Evolutionary conservation across 495 filamentous ascomycete genomes (phyloP), one percentile per base, ranked within the genome.

Genomic region (Chaetomium tenue): DNA sequence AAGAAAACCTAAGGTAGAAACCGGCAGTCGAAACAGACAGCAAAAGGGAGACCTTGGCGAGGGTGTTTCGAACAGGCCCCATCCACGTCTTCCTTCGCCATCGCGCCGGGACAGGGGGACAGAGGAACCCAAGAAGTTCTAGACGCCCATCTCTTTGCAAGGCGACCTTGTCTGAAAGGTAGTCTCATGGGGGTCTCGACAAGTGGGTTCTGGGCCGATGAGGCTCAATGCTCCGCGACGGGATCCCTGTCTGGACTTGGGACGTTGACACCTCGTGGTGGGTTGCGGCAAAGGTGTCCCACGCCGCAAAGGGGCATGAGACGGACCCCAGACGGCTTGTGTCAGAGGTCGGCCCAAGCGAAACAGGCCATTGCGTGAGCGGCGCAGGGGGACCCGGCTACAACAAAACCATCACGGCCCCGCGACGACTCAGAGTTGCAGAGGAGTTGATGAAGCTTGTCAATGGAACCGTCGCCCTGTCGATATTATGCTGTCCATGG

Each of bases 291-390:
- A 48, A 46, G 58, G 40, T n/a, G 65, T 56, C 44, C 52, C 65
- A 58, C 59, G 63, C 65, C 50, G 57, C 60, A 52, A 63, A 58
- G 72, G 67, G 58, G 63, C 62, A 44, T 76, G 74, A 76, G 72
- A 76, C 74, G 28, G 66, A 67, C 66, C 68, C 71, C 68, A 71
- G 74, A 76, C 74, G 63, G 52, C 67, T 69, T 52, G 65, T 69
- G 74, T 76, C 71, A 66, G 73, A 74, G 71, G 68, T 65, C 64
- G 54, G 69, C 60, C 74, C 60, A 70, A 67, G 65, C 71, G 74
- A 75, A 68, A 75, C 73, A 59, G 54, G 65, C 62, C 67, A 47
- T 16, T 54, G 63, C 63, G 25, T 51, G 57, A 65, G 68, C 58
- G 58, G 58, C 61, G 30, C 63, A 47, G 51, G 58, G 60, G 58